phyloP scores from a whole-genome alignment of 345 rosid species.

The Corchorus capsularis region DNA sequence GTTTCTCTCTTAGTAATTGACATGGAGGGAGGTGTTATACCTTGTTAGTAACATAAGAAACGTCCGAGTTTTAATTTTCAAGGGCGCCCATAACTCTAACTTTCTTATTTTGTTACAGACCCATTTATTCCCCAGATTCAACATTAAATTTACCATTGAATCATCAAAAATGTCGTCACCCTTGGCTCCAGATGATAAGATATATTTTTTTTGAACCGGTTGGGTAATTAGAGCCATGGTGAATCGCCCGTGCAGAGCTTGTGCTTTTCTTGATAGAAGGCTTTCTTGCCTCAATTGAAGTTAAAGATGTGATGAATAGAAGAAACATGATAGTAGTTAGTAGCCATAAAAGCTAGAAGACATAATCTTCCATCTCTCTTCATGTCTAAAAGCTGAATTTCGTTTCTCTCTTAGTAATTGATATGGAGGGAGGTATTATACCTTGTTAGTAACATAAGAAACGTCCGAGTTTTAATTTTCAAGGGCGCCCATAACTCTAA shows the following conservation, averaged over 20 bases:
- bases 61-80: constrained; percentile 12
- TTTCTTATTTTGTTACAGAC: too few species aligned
- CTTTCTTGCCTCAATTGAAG: constrained; percentile 51
- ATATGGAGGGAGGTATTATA: neutral
- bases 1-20: neutral
- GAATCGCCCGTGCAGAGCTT: constrained; percentile 39
- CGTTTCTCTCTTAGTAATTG: neutral
- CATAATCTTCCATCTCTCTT: constrained; percentile 29
- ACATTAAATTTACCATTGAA: constrained; percentile 39
- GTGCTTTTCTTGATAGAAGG: constrained; percentile 37
- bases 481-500: constrained; percentile 2
- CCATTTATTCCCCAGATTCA: too few species aligned
- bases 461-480: constrained; percentile 12
- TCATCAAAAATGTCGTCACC: constrained; percentile 63
- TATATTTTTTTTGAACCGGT: constrained; percentile 17
- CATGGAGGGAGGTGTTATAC: neutral
- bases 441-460: constrained; percentile 18
- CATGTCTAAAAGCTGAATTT: constrained; percentile 22
- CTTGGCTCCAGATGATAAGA: constrained; percentile 58
- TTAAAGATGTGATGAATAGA: constrained; percentile 26
- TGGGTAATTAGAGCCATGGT: constrained; percentile 25
- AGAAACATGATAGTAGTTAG: constrained; percentile 10
- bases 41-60: constrained; percentile 18
- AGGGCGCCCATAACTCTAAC: too few species aligned
- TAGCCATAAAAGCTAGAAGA: constrained; percentile 21